Conservation (phyloP, 148 eudicot genomes). For the Vaccinium vitisidaea region DNA sequence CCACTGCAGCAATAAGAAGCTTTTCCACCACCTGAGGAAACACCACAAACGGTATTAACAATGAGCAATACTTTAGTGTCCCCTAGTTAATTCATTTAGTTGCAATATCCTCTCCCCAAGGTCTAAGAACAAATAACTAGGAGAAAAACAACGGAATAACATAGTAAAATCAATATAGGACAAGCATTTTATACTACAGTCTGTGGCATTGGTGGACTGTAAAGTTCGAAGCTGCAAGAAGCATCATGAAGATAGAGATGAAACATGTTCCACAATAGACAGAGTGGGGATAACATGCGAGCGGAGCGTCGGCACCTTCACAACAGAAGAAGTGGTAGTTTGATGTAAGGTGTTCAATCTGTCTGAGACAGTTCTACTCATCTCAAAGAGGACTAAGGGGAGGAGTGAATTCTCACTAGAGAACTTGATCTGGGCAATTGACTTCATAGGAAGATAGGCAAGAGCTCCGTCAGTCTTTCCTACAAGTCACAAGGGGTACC, state of each 20-base stretch:
- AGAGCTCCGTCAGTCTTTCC: background rate
- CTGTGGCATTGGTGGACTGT: background rate
- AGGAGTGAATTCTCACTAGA: background rate
- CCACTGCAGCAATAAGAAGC: slow-evolving; percentile 91
- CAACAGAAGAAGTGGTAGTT: background rate
- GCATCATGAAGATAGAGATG: background rate
- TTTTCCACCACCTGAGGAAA: slow-evolving; percentile 75
- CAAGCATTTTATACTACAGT: background rate
- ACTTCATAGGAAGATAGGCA: slow-evolving; percentile 1
- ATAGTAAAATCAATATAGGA: background rate
- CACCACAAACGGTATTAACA: slow-evolving; percentile 10
- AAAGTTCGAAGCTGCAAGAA: background rate
- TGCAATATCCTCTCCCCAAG: background rate
- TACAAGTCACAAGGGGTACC: background rate
- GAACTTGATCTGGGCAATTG: background rate
- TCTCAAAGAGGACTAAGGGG: background rate
- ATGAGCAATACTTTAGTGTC: background rate
- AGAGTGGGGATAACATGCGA: background rate
- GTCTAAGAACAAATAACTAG: background rate
- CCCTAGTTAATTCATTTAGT: background rate
- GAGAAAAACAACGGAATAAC: too few species aligned
- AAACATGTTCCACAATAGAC: background rate
- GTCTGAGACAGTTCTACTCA: background rate
- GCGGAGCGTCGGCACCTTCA: background rate
- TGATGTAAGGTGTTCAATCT: background rate